These are phyloP conservation scores for Phialemoniopsis sp. DNA, from an alignment of 2,329 filamentous ascomycete genomes.

Conservation along the genomic window DNA sequence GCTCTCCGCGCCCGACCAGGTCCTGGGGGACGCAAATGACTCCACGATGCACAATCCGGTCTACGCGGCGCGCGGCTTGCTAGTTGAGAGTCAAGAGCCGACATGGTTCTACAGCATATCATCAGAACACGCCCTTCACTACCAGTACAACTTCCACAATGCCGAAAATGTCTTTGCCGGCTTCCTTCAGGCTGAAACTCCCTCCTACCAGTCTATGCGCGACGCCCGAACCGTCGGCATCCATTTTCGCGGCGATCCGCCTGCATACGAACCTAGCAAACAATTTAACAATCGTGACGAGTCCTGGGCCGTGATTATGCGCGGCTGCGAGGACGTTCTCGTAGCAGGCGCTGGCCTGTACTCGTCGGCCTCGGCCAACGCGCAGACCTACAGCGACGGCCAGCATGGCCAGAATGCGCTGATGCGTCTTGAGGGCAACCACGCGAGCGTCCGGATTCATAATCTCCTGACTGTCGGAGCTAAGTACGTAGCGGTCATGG, in stretches of 20 bases:
- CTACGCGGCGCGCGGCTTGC: conserved; percentile 27
- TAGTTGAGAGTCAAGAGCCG: conserved; percentile 22
- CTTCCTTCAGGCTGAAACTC: conserved; percentile 65
- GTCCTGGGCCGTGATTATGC: conserved; percentile 15
- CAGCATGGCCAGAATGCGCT: conserved; percentile 18
- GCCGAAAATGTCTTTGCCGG: conserved; percentile 50
- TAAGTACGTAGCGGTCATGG: conserved; percentile 18
- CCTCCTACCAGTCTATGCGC: conserved; percentile 47
- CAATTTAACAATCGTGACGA: conserved; percentile 12
- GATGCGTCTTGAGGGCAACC: conserved; percentile 13
- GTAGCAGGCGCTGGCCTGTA: conserved; percentile 19
- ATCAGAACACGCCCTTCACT: conserved; percentile 45
- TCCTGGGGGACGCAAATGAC: conserved; percentile 41
- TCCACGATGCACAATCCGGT: conserved; percentile 15
- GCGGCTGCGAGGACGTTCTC: conserved; percentile 9
- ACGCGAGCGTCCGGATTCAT: conserved; percentile 13
- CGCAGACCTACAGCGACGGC: conserved; percentile 10
- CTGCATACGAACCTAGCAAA: conserved; percentile 13
- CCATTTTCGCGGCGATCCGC: conserved; percentile 7
- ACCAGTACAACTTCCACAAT: conserved; percentile 45
- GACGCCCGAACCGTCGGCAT: conserved; percentile 10
- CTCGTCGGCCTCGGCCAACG: conserved; percentile 16
- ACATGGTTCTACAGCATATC: conserved; percentile 36
- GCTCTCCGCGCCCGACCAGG: conserved; percentile 66
- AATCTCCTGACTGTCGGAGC: conserved; percentile 24